These are phyloP conservation scores for Talaromyces adpressus DNA, from an alignment of 495 filamentous ascomycete species.

Conservation along the genomic window DNA sequence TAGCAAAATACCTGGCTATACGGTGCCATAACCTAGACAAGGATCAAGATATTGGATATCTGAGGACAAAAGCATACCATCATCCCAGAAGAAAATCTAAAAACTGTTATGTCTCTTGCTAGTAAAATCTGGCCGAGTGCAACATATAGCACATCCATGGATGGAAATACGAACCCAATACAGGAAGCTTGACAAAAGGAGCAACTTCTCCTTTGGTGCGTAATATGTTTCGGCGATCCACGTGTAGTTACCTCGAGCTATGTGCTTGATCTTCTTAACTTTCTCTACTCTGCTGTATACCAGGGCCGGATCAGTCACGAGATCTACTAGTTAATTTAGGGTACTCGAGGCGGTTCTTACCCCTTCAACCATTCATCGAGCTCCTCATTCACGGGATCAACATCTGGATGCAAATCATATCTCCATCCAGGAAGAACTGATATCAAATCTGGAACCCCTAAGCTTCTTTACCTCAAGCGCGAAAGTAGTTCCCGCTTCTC, in stretches of 20 bases:
- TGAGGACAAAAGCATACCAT: background rate
- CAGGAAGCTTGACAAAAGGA: background rate
- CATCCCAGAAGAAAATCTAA: conserved; percentile 3
- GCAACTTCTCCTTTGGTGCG: background rate
- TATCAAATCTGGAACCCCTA: too few relatives aligned
- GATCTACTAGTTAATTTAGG: background rate
- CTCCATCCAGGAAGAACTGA: too few relatives aligned
- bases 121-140: background rate
- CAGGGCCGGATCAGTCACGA: background rate
- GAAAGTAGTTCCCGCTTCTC: too few relatives aligned
- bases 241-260: background rate
- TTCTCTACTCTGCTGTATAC: background rate
- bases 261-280: background rate
- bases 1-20: background rate
- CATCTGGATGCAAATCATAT: background rate
- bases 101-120: background rate
- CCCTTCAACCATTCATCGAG: background rate
- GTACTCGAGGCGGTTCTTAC: background rate
- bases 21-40: background rate
- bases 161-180: background rate
- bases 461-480: too few relatives aligned
- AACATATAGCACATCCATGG: background rate
- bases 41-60: background rate
- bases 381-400: conserved; percentile 1
- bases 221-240: background rate